Base-by-base conservation (phyloP, 352 stramenopile species). In the Phytophthora tentaculata region DNA sequence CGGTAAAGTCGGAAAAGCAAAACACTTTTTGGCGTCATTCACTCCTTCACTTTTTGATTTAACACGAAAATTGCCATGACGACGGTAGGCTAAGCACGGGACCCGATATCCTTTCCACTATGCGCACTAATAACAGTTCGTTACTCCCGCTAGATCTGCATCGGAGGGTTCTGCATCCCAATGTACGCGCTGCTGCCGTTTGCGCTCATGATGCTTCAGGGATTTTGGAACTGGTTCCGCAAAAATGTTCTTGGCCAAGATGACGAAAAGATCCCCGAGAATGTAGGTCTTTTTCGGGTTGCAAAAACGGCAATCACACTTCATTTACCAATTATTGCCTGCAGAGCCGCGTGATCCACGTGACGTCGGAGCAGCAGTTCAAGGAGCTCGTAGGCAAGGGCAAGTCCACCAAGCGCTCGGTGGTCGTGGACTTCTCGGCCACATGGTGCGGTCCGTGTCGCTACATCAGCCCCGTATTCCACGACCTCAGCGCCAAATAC, bases 401-500 rank as follows among this genome's bases (percentile, higher is more conserved):
- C 56, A 89, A 90, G 65, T 71, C 65, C 16, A 91, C 83, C 37
- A 92, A 88, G 57, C 81, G 82, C 43, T 86, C 80, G 35, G 83
- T 92, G 28, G 81, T 96, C 4, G 84, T 97, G 55, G 88, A 96
- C 67, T 97, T 97, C 69, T 94, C 88, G 16, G 91, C 91, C 4
- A 86, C 88, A 23, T 97, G 91, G 90, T 97, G 91, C 50, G 85
- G 84, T 6, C 90, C 91, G 19, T 97, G 91, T 66, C 91, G 92
- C 61, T 82, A 76, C 67, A 97, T 97, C 29, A 75, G 79, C n/a
- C 91, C 91, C 9, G 80, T 92, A 50, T 96, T 82, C 72, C 87
- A 95, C 54, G 88, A 95, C 52, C 69, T 97, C 19, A 93, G 85
- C 58, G 88, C 86, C 70, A 92, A 92, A 64, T 93, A 94, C 50